These are phyloP conservation scores for Fabrea salina DNA, from an alignment of 169 alveolate species.

Conservation along the genomic window DNA sequence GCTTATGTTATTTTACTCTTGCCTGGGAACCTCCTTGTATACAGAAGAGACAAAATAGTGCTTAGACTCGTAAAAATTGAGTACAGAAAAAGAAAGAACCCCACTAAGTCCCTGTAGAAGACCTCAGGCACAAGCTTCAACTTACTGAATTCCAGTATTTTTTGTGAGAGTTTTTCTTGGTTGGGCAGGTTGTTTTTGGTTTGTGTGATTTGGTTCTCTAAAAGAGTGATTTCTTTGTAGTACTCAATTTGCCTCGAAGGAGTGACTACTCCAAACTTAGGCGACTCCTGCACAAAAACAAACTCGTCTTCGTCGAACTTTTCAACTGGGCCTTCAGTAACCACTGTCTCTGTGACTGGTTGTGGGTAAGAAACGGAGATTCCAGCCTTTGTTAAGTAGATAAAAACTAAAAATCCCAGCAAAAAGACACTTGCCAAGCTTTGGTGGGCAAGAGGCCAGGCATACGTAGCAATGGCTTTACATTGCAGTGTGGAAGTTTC, in stretches of 20 bases:
- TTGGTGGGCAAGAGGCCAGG: conserved; percentile 29
- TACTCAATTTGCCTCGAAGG: neutral
- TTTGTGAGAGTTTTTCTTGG: neutral
- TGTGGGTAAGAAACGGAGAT: neutral
- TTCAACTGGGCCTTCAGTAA: neutral
- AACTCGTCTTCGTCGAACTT: conserved; percentile 8
- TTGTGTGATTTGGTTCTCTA: neutral
- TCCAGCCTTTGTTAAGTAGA: neutral
- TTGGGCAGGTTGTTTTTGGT: neutral
- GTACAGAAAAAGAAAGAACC: neutral
- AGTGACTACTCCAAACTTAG: neutral
- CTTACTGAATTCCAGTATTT: neutral
- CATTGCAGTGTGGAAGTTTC: neutral
- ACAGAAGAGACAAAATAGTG: neutral
- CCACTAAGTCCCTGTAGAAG: conserved; percentile 9
- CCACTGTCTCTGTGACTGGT: neutral
- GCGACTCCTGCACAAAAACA: neutral
- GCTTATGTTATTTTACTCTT: neutral
- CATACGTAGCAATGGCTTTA: conserved; percentile 18
- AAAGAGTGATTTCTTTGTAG: neutral
- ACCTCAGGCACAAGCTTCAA: neutral
- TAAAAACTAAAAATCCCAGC: neutral
- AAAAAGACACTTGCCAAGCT: neutral
- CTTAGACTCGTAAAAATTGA: neutral
- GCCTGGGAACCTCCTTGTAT: conserved; percentile 6